Evolutionary conservation across 768 basidiomycete species (phyloP).

Genomic region (Xerocomellus intermedius): DNA sequence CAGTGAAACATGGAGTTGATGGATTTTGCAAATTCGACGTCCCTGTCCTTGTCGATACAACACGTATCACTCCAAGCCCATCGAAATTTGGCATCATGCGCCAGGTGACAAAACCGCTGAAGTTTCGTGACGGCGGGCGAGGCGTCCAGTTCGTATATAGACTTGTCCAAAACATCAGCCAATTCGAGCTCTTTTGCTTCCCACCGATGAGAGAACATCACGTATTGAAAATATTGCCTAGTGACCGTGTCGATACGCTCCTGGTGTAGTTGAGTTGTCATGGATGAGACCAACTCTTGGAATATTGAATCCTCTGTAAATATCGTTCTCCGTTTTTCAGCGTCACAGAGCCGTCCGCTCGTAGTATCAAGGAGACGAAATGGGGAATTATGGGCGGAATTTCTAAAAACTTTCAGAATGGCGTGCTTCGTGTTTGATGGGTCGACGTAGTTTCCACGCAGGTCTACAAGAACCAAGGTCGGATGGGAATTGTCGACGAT

Average conservation of each 20-base stretch:
- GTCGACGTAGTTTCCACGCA: conserved; percentile 8
- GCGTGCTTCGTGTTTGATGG: conserved; percentile 5
- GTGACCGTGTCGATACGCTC: conserved; percentile 7
- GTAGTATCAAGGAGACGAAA: conserved; percentile 23
- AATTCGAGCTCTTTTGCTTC: conserved; percentile 10
- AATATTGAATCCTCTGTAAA: conserved; percentile 13
- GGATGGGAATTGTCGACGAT: not conserved
- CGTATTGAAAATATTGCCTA: conserved; percentile 11
- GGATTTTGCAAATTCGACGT: conserved; percentile 16
- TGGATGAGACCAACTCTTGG: conserved; percentile 16
- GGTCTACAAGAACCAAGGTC: conserved; percentile 1
- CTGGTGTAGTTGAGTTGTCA: conserved; percentile 2
- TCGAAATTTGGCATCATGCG: conserved; percentile 4
- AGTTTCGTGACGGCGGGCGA: conserved; percentile 14
- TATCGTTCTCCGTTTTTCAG: conserved; percentile 9
- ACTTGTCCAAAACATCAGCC: conserved; percentile 10
- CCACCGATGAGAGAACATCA: conserved; percentile 27
- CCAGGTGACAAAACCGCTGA: conserved; percentile 17
- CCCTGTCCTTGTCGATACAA: conserved; percentile 21
- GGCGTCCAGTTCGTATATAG: conserved; percentile 6
- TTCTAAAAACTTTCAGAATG: not conserved
- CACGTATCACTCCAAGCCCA: conserved; percentile 28
- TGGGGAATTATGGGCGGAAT: not conserved
- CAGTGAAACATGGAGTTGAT: conserved; percentile 25
- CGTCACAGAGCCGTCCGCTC: conserved; percentile 19